These are phyloP conservation scores for Monosporascus sp. DNA, from an alignment of 2,329 filamentous ascomycete genomes.

Conservation along the genomic window DNA sequence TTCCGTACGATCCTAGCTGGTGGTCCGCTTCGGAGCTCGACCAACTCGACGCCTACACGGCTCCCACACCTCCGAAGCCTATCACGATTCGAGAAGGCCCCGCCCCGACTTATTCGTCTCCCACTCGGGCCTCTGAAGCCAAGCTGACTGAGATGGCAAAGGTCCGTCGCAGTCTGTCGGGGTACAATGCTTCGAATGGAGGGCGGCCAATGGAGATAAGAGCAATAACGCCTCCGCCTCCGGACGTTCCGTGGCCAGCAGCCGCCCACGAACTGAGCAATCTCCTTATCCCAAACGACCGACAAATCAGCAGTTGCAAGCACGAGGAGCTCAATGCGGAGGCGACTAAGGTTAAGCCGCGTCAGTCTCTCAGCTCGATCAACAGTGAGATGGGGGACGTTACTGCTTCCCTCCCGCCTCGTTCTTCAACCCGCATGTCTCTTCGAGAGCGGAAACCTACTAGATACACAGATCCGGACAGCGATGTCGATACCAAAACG, in stretches of 20 bases:
- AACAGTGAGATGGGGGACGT: constrained; percentile 25
- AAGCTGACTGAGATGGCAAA: constrained; percentile 68
- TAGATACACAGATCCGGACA: constrained; percentile 49
- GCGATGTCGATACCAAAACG: constrained; percentile 43
- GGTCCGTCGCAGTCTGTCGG: constrained; percentile 58
- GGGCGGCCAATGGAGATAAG: constrained; percentile 29
- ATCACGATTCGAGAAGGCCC: constrained; percentile 52
- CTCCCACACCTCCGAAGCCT: constrained; percentile 42
- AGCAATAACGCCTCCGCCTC: constrained; percentile 62
- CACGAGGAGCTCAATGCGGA: constrained; percentile 74
- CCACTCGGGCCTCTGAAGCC: constrained; percentile 81
- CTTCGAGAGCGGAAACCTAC: constrained; percentile 64
- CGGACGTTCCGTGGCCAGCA: constrained; percentile 78
- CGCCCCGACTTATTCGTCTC: constrained; percentile 73
- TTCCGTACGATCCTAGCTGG: constrained; percentile 63
- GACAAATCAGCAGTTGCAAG: constrained; percentile 70
- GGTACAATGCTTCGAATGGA: constrained; percentile 33
- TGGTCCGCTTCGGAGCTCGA: constrained; percentile 64
- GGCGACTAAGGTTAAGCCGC: constrained; percentile 54
- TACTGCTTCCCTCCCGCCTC: constrained; percentile 21
- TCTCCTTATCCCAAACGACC: constrained; percentile 69
- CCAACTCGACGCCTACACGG: constrained; percentile 58
- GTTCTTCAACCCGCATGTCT: constrained; percentile 60
- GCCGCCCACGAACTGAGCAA: constrained; percentile 81
- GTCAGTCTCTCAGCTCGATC: constrained; percentile 47